These are phyloP conservation scores for Paecilomyces sp. DNA, from an alignment of 2,329 filamentous ascomycete genomes.

Conservation along the genomic window DNA sequence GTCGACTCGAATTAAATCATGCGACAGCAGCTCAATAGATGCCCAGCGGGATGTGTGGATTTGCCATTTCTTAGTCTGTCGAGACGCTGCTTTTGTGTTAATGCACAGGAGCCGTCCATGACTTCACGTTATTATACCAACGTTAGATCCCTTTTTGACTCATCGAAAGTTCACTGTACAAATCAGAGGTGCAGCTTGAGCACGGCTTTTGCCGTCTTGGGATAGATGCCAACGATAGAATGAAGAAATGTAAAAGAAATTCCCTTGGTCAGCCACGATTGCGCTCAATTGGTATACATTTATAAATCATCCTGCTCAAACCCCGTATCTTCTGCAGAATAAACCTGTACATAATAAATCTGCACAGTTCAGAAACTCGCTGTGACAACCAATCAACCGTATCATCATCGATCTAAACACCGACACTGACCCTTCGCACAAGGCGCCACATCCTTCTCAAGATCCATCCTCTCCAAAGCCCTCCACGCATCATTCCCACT, in stretches of 20 bases:
- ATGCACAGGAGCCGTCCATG: neutral
- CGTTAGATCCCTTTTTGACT: neutral
- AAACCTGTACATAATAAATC: too few species aligned
- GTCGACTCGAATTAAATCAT: neutral
- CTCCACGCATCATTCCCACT: constrained; percentile 25
- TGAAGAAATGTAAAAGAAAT: neutral
- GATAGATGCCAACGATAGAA: neutral
- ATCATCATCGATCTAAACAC: constrained; percentile 16
- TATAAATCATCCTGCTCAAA: too few species aligned
- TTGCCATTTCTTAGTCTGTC: neutral
- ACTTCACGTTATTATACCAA: neutral
- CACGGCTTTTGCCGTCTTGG: neutral
- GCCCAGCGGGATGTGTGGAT: neutral
- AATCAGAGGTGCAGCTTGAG: neutral
- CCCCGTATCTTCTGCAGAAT: too few species aligned
- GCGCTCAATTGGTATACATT: too few species aligned
- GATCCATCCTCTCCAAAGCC: constrained; percentile 36
- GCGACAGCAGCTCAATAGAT: neutral
- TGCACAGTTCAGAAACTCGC: neutral
- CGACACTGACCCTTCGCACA: constrained; percentile 34
- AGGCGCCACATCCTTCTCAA: constrained; percentile 38
- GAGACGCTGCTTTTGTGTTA: neutral
- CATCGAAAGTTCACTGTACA: neutral
- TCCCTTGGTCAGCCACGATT: neutral
- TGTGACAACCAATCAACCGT: neutral